phyloP scores from a whole-genome alignment of 306 rosid species.

The Astragalus glycyphyllos region DNA sequence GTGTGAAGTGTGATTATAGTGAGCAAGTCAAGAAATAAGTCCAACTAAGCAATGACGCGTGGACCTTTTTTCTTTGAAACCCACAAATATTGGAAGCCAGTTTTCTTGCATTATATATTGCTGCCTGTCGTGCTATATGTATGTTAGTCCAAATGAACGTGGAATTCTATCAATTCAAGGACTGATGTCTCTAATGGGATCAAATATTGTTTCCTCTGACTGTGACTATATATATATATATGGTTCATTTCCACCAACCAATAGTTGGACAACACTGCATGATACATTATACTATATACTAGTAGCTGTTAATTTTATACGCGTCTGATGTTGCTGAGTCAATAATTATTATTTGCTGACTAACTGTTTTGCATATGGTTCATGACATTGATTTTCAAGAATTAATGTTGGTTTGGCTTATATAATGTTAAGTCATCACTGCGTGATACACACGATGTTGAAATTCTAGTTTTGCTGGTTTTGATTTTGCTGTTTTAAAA shows the following conservation, averaged over 20 bases:
- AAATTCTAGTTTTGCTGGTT: conserved; percentile 14
- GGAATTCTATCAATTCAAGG: conserved; percentile 24
- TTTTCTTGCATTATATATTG: conserved; percentile 42
- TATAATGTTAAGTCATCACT: conserved; percentile 33
- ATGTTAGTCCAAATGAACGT: conserved; percentile 36
- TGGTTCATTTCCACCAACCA: no score
- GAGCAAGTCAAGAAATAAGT: conserved; percentile 46
- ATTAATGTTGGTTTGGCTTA: conserved; percentile 29
- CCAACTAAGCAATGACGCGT: conserved; percentile 81
- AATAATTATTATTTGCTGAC: conserved; percentile 8
- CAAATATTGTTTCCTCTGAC: conserved; percentile 33
- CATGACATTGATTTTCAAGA: not conserved
- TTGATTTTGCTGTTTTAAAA: conserved; percentile 32
- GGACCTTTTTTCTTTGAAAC: conserved; percentile 50
- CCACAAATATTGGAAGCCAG: conserved; percentile 66
- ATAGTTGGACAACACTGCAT: conserved; percentile 25
- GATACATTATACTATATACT: no score
- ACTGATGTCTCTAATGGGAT: conserved; percentile 28
- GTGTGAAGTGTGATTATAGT: conserved; percentile 39
- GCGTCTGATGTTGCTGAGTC: conserved; percentile 7
- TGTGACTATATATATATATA: no score
- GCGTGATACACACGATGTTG: conserved; percentile 46
- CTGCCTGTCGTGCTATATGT: not conserved
- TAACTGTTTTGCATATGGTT: no score
- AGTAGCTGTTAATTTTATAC: not conserved